These are phyloP conservation scores for Clathrospora elynae DNA, from an alignment of 2,329 filamentous ascomycete genomes.

Conservation along the genomic window DNA sequence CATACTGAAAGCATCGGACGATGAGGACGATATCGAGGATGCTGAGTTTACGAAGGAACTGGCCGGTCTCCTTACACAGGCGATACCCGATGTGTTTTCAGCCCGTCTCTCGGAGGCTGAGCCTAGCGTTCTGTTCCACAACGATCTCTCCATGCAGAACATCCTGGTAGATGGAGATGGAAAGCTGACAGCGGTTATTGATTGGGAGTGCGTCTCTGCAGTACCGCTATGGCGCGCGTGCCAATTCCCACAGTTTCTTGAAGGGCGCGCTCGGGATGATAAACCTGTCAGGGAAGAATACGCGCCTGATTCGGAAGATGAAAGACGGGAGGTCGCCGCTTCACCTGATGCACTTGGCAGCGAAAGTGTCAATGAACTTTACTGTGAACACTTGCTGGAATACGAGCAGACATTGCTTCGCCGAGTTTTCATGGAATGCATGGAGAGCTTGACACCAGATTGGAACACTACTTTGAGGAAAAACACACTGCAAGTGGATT, in stretches of 20 bases:
- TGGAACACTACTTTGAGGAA: too few relatives aligned
- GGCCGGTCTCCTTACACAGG: conserved; percentile 1
- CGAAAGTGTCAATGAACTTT: conserved; percentile 13
- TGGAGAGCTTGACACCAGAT: too few relatives aligned
- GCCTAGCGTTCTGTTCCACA: conserved; percentile 8
- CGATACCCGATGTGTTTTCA: conserved; percentile 11
- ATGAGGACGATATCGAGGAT: conserved; percentile 19
- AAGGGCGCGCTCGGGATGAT: conserved; percentile 8
- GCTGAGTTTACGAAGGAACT: conserved; percentile 6
- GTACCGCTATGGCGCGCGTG: conserved; percentile 18
- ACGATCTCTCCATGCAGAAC: conserved; percentile 15
- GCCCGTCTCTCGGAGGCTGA: not conserved
- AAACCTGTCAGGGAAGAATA: conserved; percentile 1
- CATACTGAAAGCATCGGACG: conserved; percentile 3
- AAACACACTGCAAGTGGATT: too few relatives aligned
- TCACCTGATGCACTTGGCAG: conserved; percentile 8
- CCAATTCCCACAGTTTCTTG: conserved; percentile 13
- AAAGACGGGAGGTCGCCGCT: not conserved
- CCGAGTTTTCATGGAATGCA: conserved; percentile 8
- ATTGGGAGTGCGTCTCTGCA: conserved; percentile 22
- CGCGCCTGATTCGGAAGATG: too few relatives aligned
- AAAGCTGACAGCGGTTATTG: conserved; percentile 12
- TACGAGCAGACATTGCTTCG: conserved; percentile 16
- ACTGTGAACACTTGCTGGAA: conserved; percentile 17
- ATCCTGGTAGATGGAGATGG: conserved; percentile 18